phyloP scores from a whole-genome alignment of 495 filamentous ascomycete species.

The Hypoxylon cercidicola region DNA sequence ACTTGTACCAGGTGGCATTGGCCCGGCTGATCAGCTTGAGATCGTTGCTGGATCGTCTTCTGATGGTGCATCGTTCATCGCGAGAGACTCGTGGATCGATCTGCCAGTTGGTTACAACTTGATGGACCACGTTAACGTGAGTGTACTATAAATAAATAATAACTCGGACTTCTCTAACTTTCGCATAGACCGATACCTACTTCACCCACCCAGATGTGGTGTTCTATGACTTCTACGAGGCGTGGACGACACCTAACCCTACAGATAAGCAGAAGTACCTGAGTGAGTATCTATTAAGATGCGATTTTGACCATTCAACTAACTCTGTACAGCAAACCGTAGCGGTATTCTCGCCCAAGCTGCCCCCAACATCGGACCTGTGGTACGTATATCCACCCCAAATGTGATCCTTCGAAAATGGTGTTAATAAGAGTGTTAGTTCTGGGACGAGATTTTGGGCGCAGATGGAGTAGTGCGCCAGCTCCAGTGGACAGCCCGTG shows the following conservation, averaged over 20 bases:
- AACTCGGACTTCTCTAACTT: constrained; percentile 10
- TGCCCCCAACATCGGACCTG: constrained; percentile 73
- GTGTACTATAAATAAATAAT: neutral
- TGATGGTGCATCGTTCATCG: constrained; percentile 65
- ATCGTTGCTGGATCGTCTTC: constrained; percentile 62
- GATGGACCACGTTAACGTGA: constrained; percentile 74
- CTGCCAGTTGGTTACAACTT: constrained; percentile 80
- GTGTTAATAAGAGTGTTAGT: constrained; percentile 34
- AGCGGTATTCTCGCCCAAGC: constrained; percentile 74
- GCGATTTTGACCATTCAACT: constrained; percentile 32
- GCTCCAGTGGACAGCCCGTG: constrained; percentile 72
- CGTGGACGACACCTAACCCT: constrained; percentile 59
- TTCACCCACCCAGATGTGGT: constrained; percentile 69
- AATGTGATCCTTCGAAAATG: neutral
- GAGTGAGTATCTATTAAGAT: constrained; percentile 26
- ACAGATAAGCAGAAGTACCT: constrained; percentile 54
- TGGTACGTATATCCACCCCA: constrained; percentile 51
- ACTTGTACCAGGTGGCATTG: constrained; percentile 66
- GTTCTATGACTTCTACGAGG: constrained; percentile 74
- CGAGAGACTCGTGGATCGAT: constrained; percentile 69
- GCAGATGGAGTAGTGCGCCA: constrained; percentile 73
- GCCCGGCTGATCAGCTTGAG: constrained; percentile 69
- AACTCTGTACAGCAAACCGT: constrained; percentile 54
- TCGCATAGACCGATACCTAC: constrained; percentile 67
- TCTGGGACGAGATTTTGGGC: constrained; percentile 69